These are phyloP conservation scores for Kluyveromyces marxianus DNA, from an alignment of 1,139 yeast genomes.

Conservation along the genomic window DNA sequence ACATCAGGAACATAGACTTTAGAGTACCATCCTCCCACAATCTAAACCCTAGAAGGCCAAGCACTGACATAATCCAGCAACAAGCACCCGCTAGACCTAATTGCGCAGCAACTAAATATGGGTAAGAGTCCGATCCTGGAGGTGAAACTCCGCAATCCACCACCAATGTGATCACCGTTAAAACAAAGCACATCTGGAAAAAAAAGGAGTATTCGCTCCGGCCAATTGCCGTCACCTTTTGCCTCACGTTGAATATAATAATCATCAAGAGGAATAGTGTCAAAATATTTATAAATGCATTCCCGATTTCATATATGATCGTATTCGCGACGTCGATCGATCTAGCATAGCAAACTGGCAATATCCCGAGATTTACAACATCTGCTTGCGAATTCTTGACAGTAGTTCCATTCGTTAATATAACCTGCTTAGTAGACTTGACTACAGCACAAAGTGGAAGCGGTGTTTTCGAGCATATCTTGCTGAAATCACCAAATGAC, in stretches of 20 bases:
- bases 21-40: slow-evolving; percentile 90
- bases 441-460: slow-evolving; percentile 59
- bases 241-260: slow-evolving; percentile 70
- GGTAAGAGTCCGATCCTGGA: slow-evolving; percentile 66
- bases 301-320: slow-evolving; percentile 83
- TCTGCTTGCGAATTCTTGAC: slow-evolving; percentile 21
- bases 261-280: slow-evolving; percentile 57
- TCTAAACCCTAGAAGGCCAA: slow-evolving; percentile 79
- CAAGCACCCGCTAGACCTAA: slow-evolving; percentile 65
- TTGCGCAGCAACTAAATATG: slow-evolving; percentile 79
- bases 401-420: slow-evolving; percentile 19
- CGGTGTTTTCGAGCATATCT: slow-evolving; percentile 60
- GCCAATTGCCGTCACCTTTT: slow-evolving; percentile 91
- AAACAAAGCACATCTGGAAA: slow-evolving; percentile 51
- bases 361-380: slow-evolving; percentile 41
- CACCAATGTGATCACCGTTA: slow-evolving; percentile 58
- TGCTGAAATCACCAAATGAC: slow-evolving; percentile 64
- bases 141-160: slow-evolving; percentile 93
- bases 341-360: slow-evolving; percentile 78
- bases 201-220: slow-evolving; percentile 76
- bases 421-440: slow-evolving; percentile 23
- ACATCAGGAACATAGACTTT: slow-evolving; percentile 50
- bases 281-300: slow-evolving; percentile 76
- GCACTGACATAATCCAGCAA: slow-evolving; percentile 59
- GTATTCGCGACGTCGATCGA: slow-evolving; percentile 86